Conservation (phyloP, 805 yeast species). For the Candida dendrica region DNA sequence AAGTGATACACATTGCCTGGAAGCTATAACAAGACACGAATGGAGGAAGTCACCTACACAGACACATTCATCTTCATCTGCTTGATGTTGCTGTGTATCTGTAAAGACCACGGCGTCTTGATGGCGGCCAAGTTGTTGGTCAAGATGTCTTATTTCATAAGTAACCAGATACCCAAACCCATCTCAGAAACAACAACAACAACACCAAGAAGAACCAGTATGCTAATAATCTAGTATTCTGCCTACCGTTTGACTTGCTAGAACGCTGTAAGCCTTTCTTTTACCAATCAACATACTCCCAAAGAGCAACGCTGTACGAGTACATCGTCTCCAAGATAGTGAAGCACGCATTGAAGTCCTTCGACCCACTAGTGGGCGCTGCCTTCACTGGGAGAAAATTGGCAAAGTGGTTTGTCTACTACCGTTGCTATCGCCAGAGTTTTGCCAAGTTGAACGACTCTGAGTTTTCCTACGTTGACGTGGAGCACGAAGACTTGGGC, state of each 20-base stretch:
- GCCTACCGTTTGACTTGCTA: not conserved
- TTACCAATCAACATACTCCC: conserved; percentile 1
- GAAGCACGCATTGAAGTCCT: not conserved
- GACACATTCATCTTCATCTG: not conserved
- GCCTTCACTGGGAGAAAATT: not conserved
- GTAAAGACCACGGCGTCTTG: not conserved
- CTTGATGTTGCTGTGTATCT: not conserved
- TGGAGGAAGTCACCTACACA: not conserved
- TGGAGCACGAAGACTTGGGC: conserved; percentile 7
- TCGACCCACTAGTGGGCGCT: not conserved
- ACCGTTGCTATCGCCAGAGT: conserved; percentile 2
- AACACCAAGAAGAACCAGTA: no score
- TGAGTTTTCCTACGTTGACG: conserved; percentile 10
- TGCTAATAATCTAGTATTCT: not conserved
- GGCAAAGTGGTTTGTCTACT: not conserved
- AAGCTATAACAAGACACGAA: not conserved
- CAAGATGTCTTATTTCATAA: not conserved
- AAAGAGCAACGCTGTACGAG: conserved; percentile 3
- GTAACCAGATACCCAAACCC: not conserved
- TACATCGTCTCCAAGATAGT: not conserved
- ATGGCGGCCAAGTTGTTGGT: not conserved
- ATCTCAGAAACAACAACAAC: no score
- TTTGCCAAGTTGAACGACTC: conserved; percentile 1
- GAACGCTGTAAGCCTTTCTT: not conserved
- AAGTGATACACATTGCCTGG: no score